Percentiles rank a stretch among this genome's conserved stretches.
Evolutionary conservation across 495 filamentous ascomycete genomes (phyloP).

Genomic region (Trichocladium antarcticum): DNA sequence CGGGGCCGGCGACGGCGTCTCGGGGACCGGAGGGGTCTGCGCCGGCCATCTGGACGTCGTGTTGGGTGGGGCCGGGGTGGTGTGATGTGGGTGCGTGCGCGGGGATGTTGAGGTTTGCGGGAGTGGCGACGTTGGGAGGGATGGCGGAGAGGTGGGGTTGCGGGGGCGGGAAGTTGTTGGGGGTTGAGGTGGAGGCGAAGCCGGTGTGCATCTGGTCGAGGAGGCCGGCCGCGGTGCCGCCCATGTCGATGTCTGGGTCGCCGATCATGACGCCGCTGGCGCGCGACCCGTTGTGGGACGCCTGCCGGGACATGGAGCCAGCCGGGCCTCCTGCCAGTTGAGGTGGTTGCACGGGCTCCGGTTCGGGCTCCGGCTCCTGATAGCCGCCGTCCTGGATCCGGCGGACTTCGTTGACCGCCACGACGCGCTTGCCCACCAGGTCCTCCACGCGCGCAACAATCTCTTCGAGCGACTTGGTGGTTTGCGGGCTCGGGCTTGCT

Average conservation of each 20-base stretch:
- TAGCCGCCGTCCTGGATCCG: constrained; percentile 62
- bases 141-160: constrained; percentile 32
- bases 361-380: constrained; percentile 45
- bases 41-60: constrained; percentile 31
- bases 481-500: constrained; percentile 32
- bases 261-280: constrained; percentile 31
- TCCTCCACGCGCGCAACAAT: constrained; percentile 48
- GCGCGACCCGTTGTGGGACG: constrained; percentile 40
- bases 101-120: constrained; percentile 30
- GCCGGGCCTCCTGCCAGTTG: not conserved
- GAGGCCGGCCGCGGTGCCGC: constrained; percentile 48
- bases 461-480: constrained; percentile 48
- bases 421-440: constrained; percentile 44
- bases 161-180: constrained; percentile 38
- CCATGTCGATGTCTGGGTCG: constrained; percentile 57
- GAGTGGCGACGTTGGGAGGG: constrained; percentile 39
- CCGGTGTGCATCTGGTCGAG: constrained; percentile 53
- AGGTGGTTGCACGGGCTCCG: constrained; percentile 7
- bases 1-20: constrained; percentile 23
- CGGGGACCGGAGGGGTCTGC: constrained; percentile 12
- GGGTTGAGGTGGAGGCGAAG: constrained; percentile 42
- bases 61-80: not conserved
- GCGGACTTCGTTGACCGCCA: constrained; percentile 49
- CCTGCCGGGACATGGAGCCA: constrained; percentile 33
- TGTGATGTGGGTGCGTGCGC: constrained; percentile 11